These are phyloP conservation scores for Sporothrix inflata DNA, from an alignment of 2,329 filamentous ascomycete genomes.

Conservation along the genomic window DNA sequence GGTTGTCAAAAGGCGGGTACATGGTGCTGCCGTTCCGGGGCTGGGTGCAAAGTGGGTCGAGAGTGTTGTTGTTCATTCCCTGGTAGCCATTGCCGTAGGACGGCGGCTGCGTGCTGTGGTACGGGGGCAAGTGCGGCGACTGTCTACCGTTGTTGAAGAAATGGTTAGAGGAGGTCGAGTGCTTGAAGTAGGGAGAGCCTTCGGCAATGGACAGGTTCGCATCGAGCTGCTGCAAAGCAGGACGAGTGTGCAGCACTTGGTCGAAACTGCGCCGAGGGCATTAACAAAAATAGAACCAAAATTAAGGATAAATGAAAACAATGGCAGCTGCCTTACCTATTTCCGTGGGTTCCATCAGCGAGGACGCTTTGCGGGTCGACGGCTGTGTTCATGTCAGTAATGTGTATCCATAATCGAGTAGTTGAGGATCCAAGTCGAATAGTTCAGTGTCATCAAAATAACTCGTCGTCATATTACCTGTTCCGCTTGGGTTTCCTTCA, in stretches of 20 bases:
- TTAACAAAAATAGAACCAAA: not conserved
- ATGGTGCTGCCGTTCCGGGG: slow-evolving; percentile 21
- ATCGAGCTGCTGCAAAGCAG: slow-evolving; percentile 33
- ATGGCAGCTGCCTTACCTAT: slow-evolving; percentile 26
- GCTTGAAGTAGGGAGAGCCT: slow-evolving; percentile 26
- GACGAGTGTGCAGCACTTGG: slow-evolving; percentile 18
- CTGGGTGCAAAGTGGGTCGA: slow-evolving; percentile 29
- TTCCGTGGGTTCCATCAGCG: slow-evolving; percentile 21
- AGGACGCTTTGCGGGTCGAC: slow-evolving; percentile 21
- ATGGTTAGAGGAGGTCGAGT: not conserved
- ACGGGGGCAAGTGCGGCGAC: slow-evolving; percentile 24
- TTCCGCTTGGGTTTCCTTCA: slow-evolving; percentile 18
- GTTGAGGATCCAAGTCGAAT: not conserved
- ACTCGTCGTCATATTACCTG: slow-evolving; percentile 21
- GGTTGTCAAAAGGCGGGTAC: slow-evolving; percentile 39
- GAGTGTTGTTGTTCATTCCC: slow-evolving; percentile 18
- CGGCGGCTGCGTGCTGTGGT: slow-evolving; percentile 18
- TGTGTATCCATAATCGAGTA: not conserved
- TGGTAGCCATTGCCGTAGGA: slow-evolving; percentile 24
- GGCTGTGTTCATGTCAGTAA: slow-evolving; percentile 14
- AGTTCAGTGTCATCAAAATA: not conserved
- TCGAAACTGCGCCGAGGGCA: slow-evolving; percentile 26
- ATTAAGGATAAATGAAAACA: not conserved
- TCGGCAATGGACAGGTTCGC: slow-evolving; percentile 32
- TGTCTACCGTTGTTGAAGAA: slow-evolving; percentile 29